Percentiles rank a stretch among this genome's conserved stretches.
phyloP scores from a whole-genome alignment of 352 stramenopile genomes.

The Pythium volutum region DNA sequence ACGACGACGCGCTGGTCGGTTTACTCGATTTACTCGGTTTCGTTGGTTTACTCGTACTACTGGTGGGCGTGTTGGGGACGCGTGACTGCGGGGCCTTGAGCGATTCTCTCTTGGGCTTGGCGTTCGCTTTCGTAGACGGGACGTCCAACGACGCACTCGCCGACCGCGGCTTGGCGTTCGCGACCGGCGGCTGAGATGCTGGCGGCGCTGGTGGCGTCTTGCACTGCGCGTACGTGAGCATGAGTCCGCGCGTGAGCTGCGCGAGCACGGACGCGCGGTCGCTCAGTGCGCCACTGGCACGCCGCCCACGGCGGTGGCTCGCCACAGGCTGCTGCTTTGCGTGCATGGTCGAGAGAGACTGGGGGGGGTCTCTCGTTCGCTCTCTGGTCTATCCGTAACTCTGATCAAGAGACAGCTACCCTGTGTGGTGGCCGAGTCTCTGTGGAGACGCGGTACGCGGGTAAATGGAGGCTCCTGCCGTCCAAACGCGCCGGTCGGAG shows the following conservation, averaged over 20 bases:
- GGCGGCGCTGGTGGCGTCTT: neutral
- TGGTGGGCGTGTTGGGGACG: no score
- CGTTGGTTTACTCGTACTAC: no score
- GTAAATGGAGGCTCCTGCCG: no score
- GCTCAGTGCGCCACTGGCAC: neutral
- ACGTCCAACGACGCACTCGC: neutral
- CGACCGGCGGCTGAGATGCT: neutral
- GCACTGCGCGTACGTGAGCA: constrained; percentile 7
- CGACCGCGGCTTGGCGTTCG: neutral
- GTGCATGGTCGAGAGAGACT: neutral
- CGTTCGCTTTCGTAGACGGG: neutral
- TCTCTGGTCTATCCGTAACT: no score
- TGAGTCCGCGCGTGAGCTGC: constrained; percentile 15
- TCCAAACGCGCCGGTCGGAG: no score
- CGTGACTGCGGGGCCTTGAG: no score
- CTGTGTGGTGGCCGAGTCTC: no score
- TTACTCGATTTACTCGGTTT: no score
- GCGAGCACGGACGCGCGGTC: neutral
- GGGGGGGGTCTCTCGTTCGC: neutral
- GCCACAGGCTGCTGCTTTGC: neutral
- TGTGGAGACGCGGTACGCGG: no score
- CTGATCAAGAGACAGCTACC: no score
- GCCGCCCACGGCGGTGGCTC: neutral
- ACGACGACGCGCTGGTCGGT: neutral
- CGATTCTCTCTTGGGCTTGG: neutral